Percentiles rank a stretch among this genome's conserved stretches.
Conservation (phyloP, 495 filamentous ascomycete genomes). For the Aspergillus avenaceus region DNA sequence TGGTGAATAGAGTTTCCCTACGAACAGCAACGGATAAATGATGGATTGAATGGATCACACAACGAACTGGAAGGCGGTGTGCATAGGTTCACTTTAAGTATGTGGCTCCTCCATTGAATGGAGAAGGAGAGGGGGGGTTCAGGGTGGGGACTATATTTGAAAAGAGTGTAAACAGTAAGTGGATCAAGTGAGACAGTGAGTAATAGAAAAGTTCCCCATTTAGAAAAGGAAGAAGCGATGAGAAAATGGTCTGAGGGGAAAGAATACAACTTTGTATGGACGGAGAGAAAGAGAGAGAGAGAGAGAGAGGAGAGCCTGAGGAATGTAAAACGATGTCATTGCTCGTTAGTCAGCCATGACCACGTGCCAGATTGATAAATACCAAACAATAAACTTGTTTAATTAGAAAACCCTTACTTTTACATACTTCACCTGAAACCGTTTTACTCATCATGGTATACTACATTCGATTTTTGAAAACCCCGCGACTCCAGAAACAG, state of each 20-base stretch:
- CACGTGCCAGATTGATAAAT: not conserved
- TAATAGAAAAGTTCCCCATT: not conserved
- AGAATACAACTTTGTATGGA: no score
- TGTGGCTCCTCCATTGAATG: conserved; percentile 13
- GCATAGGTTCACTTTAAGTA: conserved; percentile 1
- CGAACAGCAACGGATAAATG: conserved; percentile 1
- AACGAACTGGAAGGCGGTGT: not conserved
- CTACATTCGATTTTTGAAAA: conserved; percentile 73
- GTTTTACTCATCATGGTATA: conserved; percentile 48
- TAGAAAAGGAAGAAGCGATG: not conserved
- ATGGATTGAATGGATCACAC: conserved; percentile 1
- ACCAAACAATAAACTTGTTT: not conserved
- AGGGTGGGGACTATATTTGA: no score
- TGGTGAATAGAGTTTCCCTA: conserved; percentile 21
- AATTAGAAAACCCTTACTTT: no score
- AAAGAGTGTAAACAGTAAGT: no score
- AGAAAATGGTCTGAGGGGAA: not conserved
- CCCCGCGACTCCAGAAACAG: conserved; percentile 47
- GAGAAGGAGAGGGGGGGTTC: not conserved
- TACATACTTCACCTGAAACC: no score
- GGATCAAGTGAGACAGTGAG: no score
- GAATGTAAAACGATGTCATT: conserved; percentile 1
- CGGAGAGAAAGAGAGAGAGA: not conserved
- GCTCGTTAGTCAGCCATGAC: not conserved
- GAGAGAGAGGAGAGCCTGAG: conserved; percentile 9